Evolutionary conservation across 176 grass and related monocot genomes (phyloP).

Genomic region (Phyllostachys edulis): DNA sequence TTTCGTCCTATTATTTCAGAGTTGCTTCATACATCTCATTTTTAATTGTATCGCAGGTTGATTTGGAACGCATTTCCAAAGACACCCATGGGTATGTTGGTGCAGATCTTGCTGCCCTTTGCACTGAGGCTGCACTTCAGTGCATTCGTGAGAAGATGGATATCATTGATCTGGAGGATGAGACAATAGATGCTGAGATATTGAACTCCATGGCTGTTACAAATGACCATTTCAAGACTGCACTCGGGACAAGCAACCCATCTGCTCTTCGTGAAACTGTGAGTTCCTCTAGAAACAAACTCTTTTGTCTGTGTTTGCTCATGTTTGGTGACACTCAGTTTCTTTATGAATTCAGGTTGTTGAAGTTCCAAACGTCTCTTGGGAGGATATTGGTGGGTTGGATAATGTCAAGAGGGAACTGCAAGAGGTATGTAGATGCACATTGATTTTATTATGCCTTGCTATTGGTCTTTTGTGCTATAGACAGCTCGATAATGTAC

Average conservation of each 20-base stretch:
- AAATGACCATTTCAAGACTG: constrained; percentile 94
- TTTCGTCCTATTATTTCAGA: neutral
- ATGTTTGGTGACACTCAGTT: neutral
- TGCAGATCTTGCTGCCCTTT: constrained; percentile 78
- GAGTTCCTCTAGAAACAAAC: constrained; percentile 22
- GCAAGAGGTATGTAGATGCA: constrained; percentile 42
- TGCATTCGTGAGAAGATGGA: constrained; percentile 94
- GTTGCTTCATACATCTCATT: neutral
- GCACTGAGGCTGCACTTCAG: constrained; percentile 86
- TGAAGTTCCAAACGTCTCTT: constrained; percentile 65
- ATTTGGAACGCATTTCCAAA: constrained; percentile 74
- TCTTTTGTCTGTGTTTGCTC: neutral
- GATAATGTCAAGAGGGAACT: constrained; percentile 63
- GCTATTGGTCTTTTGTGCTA: neutral
- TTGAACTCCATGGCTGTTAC: constrained; percentile 86
- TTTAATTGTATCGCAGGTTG: constrained; percentile 45
- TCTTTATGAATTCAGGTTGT: constrained; percentile 47
- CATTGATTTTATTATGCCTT: neutral
- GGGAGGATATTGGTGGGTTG: constrained; percentile 66
- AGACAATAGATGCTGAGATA: constrained; percentile 89
- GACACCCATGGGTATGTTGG: constrained; percentile 88
- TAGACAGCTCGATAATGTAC: neutral
- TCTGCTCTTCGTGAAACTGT: constrained; percentile 88
- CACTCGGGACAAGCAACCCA: constrained; percentile 82
- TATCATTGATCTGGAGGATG: constrained; percentile 87